A percentile compares a stretch with the other conserved stretches of the same genome.
Evolutionary conservation across 768 basidiomycete species (phyloP).

Genomic region (Termitomyces sp.): DNA sequence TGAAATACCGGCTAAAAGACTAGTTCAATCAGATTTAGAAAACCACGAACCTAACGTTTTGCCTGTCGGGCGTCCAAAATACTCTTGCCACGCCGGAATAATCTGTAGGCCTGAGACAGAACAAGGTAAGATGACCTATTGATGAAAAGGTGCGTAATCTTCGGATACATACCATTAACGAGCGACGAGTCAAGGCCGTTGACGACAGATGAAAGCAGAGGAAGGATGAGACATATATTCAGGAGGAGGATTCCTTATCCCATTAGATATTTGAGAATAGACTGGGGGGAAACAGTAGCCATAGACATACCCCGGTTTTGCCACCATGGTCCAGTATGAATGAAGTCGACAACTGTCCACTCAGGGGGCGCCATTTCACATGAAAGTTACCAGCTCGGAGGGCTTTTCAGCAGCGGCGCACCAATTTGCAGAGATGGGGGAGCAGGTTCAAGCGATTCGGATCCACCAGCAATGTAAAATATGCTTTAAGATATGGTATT

Average conservation of each 20-base stretch:
- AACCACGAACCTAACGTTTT: constrained; percentile 42
- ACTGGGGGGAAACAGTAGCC: no score
- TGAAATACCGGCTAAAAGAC: constrained; percentile 20
- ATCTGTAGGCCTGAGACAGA: constrained; percentile 57
- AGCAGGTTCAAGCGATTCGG: background rate
- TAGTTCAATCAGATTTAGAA: background rate
- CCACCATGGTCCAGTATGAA: constrained; percentile 63
- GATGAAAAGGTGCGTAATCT: background rate
- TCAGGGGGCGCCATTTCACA: constrained; percentile 34
- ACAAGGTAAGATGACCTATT: constrained; percentile 14
- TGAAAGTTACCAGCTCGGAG: constrained; percentile 6
- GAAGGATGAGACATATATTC: constrained; percentile 58
- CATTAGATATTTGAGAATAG: no score
- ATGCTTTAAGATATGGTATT: constrained; percentile 2
- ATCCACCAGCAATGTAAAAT: constrained; percentile 1
- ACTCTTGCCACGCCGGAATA: constrained; percentile 59
- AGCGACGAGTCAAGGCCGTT: constrained; percentile 74
- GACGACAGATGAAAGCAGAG: constrained; percentile 61
- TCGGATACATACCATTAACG: constrained; percentile 41
- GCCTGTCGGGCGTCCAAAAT: constrained; percentile 52
- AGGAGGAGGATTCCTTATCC: constrained; percentile 52
- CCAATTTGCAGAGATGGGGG: constrained; percentile 1
- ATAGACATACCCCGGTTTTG: constrained; percentile 47
- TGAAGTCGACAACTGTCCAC: constrained; percentile 58
- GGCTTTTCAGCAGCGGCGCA: background rate